phyloP scores from a whole-genome alignment of 129 eudicot genomes.

The Flaveria robusta region DNA sequence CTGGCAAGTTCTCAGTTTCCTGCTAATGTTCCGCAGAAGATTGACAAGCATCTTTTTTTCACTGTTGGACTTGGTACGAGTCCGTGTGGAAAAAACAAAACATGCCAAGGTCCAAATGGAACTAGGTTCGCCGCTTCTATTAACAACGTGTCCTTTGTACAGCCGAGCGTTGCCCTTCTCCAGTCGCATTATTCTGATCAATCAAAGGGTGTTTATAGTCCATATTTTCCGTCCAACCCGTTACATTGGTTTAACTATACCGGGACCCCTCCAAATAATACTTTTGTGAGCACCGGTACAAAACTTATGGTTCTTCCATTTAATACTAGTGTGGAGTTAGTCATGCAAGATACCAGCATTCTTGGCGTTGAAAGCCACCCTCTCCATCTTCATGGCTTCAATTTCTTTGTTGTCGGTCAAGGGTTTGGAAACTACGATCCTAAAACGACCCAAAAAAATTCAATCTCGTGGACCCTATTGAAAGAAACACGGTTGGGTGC shows the following conservation, averaged over 20 bases:
- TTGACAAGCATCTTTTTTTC: not conserved
- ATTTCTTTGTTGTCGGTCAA: too few species aligned
- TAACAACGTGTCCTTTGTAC: slow-evolving; percentile 10
- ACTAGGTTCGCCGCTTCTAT: slow-evolving; percentile 4
- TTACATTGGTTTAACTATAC: not conserved
- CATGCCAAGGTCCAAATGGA: slow-evolving; percentile 4
- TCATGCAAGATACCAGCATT: too few species aligned
- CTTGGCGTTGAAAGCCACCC: too few species aligned
- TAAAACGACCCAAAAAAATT: too few species aligned
- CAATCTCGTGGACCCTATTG: too few species aligned
- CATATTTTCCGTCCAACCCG: not conserved
- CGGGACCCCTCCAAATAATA: not conserved
- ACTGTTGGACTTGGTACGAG: slow-evolving; percentile 6
- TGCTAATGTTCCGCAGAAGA: not conserved
- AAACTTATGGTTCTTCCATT: too few species aligned
- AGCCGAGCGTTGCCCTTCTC: not conserved
- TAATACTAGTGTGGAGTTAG: too few species aligned
- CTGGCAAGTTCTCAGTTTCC: not conserved
- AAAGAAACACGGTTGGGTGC: not conserved
- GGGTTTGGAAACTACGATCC: too few species aligned
- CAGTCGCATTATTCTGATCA: not conserved
- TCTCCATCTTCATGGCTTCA: too few species aligned
- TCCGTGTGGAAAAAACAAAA: not conserved
- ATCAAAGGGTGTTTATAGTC: slow-evolving; percentile 3
- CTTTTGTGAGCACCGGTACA: too few species aligned